Evolutionary conservation across 2,329 filamentous ascomycete species (phyloP).

Genomic region (Xylaria sp.): DNA sequence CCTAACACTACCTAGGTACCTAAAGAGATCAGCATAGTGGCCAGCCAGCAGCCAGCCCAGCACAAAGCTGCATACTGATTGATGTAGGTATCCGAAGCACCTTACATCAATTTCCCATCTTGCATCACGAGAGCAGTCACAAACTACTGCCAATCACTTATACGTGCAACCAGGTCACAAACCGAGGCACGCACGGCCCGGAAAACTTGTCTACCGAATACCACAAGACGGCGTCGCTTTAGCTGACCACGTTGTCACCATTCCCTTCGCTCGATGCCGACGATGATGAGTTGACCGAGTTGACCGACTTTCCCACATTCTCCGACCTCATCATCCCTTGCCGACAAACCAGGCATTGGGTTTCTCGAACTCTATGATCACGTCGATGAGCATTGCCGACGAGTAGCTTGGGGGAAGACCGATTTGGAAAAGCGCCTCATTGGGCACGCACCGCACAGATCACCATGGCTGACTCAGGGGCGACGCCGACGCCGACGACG

Average conservation of each 20-base stretch:
- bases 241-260: background rate
- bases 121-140: background rate
- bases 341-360: background rate
- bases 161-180: background rate
- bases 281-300: slow-evolving; percentile 25
- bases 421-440: background rate
- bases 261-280: slow-evolving; percentile 1
- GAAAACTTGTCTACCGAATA: background rate
- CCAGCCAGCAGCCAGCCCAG: background rate
- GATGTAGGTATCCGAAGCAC: background rate
- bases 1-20: too few relatives aligned
- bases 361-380: background rate
- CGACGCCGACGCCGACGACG: slow-evolving; percentile 11
- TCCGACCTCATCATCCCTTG: background rate
- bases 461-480: slow-evolving; percentile 47
- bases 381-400: background rate
- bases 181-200: background rate
- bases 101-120: background rate
- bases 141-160: background rate
- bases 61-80: background rate
- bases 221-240: background rate
- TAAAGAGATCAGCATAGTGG: background rate
- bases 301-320: slow-evolving; percentile 17
- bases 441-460: background rate
- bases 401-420: slow-evolving; percentile 42